phyloP scores from a whole-genome alignment of 2,329 filamentous ascomycete genomes.

The Chaetomium sp. region DNA sequence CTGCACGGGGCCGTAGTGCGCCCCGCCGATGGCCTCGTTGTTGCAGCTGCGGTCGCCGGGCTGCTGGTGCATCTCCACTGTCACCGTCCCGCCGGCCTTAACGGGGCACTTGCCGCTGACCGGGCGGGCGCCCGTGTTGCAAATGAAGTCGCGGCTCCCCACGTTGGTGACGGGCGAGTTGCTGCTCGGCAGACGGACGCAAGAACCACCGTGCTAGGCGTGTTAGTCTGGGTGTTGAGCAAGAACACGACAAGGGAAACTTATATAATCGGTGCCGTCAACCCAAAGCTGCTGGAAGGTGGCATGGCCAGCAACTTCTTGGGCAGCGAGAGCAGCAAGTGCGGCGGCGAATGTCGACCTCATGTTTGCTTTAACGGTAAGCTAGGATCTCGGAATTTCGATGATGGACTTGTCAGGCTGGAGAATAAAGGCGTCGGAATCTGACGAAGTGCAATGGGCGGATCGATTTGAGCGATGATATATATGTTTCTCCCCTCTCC shows the following conservation, averaged over 20 bases:
- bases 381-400: not conserved
- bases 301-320: constrained; percentile 49
- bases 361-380: constrained; percentile 37
- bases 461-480: not conserved
- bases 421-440: not conserved
- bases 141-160: constrained; percentile 46
- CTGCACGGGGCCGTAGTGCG: constrained; percentile 54
- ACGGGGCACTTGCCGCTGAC: constrained; percentile 50
- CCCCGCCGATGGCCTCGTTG: constrained; percentile 55
- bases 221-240: constrained; percentile 31
- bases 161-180: constrained; percentile 57
- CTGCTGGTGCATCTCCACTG: constrained; percentile 59
- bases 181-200: constrained; percentile 51
- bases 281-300: constrained; percentile 56
- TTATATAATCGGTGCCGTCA: constrained; percentile 47
- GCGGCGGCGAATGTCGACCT: constrained; percentile 41
- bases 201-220: constrained; percentile 44
- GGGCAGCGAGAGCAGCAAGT: constrained; percentile 40
- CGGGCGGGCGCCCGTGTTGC: constrained; percentile 47
- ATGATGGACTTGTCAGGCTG: not conserved
- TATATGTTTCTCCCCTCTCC: constrained; percentile 1
- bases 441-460: too few species aligned
- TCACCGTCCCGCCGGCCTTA: constrained; percentile 53
- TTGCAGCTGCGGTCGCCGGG: constrained; percentile 47
- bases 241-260: constrained; percentile 26